Base-by-base conservation (phyloP, 2,329 filamentous ascomycete genomes). In the Fusarium musae region DNA sequence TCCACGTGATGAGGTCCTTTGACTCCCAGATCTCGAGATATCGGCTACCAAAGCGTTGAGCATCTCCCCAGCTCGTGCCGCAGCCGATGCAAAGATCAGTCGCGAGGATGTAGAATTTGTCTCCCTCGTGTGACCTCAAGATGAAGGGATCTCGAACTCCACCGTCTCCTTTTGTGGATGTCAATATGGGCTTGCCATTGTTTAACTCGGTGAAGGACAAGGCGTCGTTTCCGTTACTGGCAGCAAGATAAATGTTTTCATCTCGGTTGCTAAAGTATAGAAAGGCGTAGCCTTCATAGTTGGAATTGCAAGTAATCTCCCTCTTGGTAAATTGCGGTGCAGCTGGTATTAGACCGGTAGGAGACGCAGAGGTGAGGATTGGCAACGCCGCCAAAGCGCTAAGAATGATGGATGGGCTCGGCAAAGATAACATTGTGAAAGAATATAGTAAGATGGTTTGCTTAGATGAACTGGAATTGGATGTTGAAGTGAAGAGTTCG, bases 11-110 rank as follows among this genome's bases (percentile, higher is more conserved):
- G 6, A 88, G 80, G 66, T 88, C 85, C 16, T 78, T 79, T 2
- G 85, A 86, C 74, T 88, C 85, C 86, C 87, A 88, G 26, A 88
- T 80, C 69, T 88, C 85, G 6, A 88, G 81, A 64, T 70, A 57
- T 16, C 56, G 37, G 1, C 62, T 69, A 0, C 56, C 66, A n/a
- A 59, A 54, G 4, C 65, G 53, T 0, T 47, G 52, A 1, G 65
- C 61, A 0, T 43, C 23, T 4, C 21, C 52, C 65, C 61, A 68
- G 53, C 36, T 49, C 0, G 43, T 59, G 0, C 49, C 65, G 3
- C 57, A 60, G 5, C 36, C 43, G 17, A 68, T 60, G 6, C 49
- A 53, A 26, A 68, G 65, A 17, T 68, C 65, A 19, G 65, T 68
- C 3, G 65, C 65, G 2, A 68, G 32, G 6, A 68, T 49, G 16